Conservation (phyloP, 176 grass and related monocot genomes). For the Carex pumila region DNA sequence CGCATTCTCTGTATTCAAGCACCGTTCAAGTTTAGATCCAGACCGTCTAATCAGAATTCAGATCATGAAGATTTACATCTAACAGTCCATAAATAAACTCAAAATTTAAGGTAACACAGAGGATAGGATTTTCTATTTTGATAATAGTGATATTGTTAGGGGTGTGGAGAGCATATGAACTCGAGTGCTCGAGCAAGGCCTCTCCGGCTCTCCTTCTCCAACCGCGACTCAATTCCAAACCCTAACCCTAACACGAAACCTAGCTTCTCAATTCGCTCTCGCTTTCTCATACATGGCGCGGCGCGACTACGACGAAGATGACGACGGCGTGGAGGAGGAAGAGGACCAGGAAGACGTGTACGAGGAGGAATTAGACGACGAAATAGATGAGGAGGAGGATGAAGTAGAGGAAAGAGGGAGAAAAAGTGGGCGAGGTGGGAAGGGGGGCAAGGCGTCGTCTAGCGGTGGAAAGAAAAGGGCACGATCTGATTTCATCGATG, state of each 20-base stretch:
- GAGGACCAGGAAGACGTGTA: conserved; percentile 37
- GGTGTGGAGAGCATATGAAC: background rate
- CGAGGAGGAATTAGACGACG: conserved; percentile 1
- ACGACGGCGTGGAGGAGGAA: conserved; percentile 54
- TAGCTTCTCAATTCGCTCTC: background rate
- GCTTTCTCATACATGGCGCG: conserved; percentile 53
- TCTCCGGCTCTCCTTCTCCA: background rate
- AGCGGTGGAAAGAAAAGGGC: conserved; percentile 44
- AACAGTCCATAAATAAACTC: too few species aligned
- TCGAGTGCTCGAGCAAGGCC: background rate
- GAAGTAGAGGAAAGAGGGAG: conserved; percentile 32
- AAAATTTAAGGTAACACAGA: too few species aligned
- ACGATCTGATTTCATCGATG: conserved; percentile 76
- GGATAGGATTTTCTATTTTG: too few species aligned
- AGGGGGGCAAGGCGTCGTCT: conserved; percentile 31
- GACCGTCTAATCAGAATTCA: background rate
- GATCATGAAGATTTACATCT: too few species aligned
- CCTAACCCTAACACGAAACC: conserved; percentile 8
- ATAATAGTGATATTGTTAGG: background rate
- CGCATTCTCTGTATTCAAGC: too few species aligned
- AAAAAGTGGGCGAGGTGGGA: conserved; percentile 46
- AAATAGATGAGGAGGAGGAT: background rate
- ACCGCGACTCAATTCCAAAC: background rate
- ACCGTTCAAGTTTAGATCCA: too few species aligned
- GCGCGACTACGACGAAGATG: conserved; percentile 48